phyloP scores from a whole-genome alignment of 352 stramenopile genomes.

The Pythium vanterpoolii region DNA sequence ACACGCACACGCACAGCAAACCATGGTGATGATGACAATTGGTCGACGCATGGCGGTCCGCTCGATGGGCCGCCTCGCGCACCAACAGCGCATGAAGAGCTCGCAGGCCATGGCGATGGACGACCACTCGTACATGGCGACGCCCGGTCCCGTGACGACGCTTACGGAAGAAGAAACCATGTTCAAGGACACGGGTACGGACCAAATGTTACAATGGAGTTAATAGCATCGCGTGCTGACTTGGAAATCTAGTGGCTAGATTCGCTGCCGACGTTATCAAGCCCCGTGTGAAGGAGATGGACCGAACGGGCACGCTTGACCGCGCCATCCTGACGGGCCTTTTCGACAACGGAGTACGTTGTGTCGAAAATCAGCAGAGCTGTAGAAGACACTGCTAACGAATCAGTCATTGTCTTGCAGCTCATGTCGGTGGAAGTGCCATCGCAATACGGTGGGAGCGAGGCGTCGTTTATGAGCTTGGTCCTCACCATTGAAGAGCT shows the following conservation, averaged over 20 bases:
- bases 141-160: conserved; percentile 42
- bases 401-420: not conserved
- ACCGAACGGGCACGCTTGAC: conserved; percentile 88
- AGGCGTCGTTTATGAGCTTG: conserved; percentile 94
- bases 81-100: conserved; percentile 18
- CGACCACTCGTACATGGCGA: conserved; percentile 1
- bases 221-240: not conserved
- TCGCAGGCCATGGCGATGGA: conserved; percentile 11
- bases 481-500: conserved; percentile 97
- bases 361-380: not conserved
- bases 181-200: conserved; percentile 78
- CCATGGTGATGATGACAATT: conserved; percentile 12
- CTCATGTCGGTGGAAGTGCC: conserved; percentile 97
- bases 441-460: conserved; percentile 89
- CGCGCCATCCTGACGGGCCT: conserved; percentile 87
- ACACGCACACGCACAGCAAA: not conserved
- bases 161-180: conserved; percentile 76
- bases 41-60: conserved; percentile 12
- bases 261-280: conserved; percentile 85
- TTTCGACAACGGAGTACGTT: conserved; percentile 86
- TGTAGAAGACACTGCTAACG: not conserved
- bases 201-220: not conserved
- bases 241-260: conserved; percentile 44
- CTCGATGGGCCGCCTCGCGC: not conserved
- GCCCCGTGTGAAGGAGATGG: conserved; percentile 92